Evolutionary conservation across 805 yeast genomes (phyloP), one percentile per base, ranked within the genome.

Genomic region (Debaryomyces tyrocola): DNA sequence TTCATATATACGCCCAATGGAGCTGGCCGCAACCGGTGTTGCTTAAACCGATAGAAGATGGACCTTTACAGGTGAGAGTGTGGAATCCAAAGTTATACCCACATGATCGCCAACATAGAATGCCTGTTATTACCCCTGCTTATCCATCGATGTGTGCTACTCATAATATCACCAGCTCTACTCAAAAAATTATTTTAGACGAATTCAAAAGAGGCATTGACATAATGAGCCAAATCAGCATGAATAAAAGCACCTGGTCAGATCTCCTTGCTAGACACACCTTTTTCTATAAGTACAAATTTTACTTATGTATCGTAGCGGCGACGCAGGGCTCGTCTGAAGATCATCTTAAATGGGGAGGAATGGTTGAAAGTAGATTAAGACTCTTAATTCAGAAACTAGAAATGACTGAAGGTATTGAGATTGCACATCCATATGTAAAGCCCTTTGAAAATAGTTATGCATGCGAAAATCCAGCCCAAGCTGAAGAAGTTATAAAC

Each of bases 141-240:
- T 90, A 90, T 62, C 97, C 97, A 1, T 91, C 97, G 1, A 94
- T 94, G 99, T 94, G 99, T 69, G 97, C 99, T 0, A 94, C 99
- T 1, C 99, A 94, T 64, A 94, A 94, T 63, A 91, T 94, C 38
- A 85, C 96, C 2, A 81, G 79, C 14, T 90, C 97, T 0, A 92
- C 98, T 0, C 92, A 89, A 64, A 82, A 79, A 56, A 80, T 94
- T 18, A 88, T 94, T 31, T 60, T 90, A 62, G 63, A 73, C n/a
- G 99, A 94, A 64, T 77, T 94, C 54, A 68, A 75, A 47, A 81
- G 96, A 53, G 98, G 96, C 0, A 74, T 78, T 5, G 82, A 78
- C 37, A 73, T 90, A 10, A 81, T 89, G 72, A 82, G 75, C 53
- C 87, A 83, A 20, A 87, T 94, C 44, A 73, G 71, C 46, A 50